Base-by-base conservation (phyloP, 805 yeast species). In the Metschnikowia sp. region DNA sequence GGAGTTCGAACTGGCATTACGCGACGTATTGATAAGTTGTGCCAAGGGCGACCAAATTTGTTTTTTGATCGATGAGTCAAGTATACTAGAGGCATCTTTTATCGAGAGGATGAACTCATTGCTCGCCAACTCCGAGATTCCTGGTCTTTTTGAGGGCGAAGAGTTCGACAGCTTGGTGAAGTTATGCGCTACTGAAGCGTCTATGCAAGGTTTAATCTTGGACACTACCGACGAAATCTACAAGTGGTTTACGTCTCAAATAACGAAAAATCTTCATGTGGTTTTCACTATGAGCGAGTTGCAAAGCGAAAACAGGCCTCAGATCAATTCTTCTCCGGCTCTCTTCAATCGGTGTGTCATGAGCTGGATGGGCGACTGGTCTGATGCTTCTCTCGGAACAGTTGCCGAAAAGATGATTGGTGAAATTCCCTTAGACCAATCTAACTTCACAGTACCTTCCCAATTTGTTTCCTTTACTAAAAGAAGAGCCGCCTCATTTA, bases 61-160 rank as follows among this genome's bases (percentile, higher is more conserved):
- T 53, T 79, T 88, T 46, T 70, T 91, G 18, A 75, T 92, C 15
- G 96, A 89, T 55, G 97, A 92, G 56, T 82, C 95, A 0, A 80
- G 84, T 29, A 79, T 90, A 42, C 56, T 83, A 36, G 91, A 88
- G 32, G 74, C 95, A 0, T 73, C 94, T 0, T 92, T 91, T 59
- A 65, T 92, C 30, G 98, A 92, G 63, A 71, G 96, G 51, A 89
- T 92, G 94, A 92, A 92, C 57, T 88, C 96, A 0, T 68, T 92
- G n/a, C 73, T 92, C 34, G 97, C 97, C 0, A 92, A 92, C 64
- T 87, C 96, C 0, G 97, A 92, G 58, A 76, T 90, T 34, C 97
- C 97, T 0, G 97, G 96, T 4, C 68, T 92, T 11, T 92, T 88
- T 62, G 86, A 80, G 47, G 90, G 83, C 0, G 95, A 88, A 9